Evolutionary conservation across 352 stramenopile species (phyloP).

Genomic region (Phytopythium ostracodes): DNA sequence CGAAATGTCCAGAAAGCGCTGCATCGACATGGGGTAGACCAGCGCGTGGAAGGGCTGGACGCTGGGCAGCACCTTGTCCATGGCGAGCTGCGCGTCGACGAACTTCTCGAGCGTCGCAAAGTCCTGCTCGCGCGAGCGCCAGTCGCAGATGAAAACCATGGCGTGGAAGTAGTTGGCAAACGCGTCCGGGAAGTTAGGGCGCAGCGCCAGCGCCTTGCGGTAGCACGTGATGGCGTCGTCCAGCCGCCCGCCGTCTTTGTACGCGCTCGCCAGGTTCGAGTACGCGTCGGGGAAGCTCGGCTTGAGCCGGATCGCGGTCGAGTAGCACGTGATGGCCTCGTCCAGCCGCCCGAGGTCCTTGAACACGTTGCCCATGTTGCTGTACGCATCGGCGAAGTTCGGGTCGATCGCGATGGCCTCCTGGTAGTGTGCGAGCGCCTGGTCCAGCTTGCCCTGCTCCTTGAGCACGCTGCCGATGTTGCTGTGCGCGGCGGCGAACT

Average conservation of each 20-base stretch:
- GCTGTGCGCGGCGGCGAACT: slow-evolving; percentile 90
- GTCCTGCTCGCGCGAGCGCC: slow-evolving; percentile 75
- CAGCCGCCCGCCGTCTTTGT: slow-evolving; percentile 88
- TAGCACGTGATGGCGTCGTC: slow-evolving; percentile 93
- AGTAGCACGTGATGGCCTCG: slow-evolving; percentile 90
- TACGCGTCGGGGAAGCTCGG: slow-evolving; percentile 90
- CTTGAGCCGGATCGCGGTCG: slow-evolving; percentile 87
- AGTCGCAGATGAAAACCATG: slow-evolving; percentile 92
- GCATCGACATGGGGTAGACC: slow-evolving; percentile 85
- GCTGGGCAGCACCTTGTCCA: slow-evolving; percentile 65
- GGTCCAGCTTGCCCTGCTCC: slow-evolving; percentile 91
- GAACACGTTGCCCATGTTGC: slow-evolving; percentile 94
- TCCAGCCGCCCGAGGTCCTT: slow-evolving; percentile 88
- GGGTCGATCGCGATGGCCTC: slow-evolving; percentile 92
- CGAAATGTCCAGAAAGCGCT: slow-evolving; percentile 74
- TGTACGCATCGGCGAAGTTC: slow-evolving; percentile 90
- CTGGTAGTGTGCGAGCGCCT: slow-evolving; percentile 93
- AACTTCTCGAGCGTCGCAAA: slow-evolving; percentile 66
- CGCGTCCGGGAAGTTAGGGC: slow-evolving; percentile 89
- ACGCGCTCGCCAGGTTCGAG: slow-evolving; percentile 90
- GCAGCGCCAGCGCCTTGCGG: slow-evolving; percentile 86
- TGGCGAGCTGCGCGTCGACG: slow-evolving; percentile 55
- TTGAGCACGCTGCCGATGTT: slow-evolving; percentile 95
- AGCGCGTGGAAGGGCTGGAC: slow-evolving; percentile 93
- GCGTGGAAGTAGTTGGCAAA: slow-evolving; percentile 93